These are phyloP conservation scores for Candida namnaoensis DNA, from an alignment of 805 yeast species.

Conservation along the genomic window DNA sequence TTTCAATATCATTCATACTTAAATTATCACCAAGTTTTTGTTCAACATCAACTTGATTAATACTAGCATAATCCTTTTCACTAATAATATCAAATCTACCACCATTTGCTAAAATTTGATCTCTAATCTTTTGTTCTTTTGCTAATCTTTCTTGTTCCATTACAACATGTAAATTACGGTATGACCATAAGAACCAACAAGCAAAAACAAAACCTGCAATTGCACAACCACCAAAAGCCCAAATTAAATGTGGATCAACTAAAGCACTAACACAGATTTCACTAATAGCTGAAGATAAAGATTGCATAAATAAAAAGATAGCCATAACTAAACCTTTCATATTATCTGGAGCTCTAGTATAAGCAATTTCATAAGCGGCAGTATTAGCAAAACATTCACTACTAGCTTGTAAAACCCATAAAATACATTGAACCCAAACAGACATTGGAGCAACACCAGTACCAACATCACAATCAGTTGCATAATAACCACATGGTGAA, in stretches of 20 bases:
- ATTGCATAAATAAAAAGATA: constrained; percentile 57
- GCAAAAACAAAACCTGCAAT: constrained; percentile 54
- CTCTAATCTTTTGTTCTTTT: constrained; percentile 10
- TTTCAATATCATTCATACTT: too few relatives aligned
- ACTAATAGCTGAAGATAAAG: constrained; percentile 73
- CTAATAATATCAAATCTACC: neutral
- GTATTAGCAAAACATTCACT: constrained; percentile 75
- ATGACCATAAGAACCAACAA: constrained; percentile 34
- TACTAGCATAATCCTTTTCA: neutral
- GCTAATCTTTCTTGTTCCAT: constrained; percentile 13
- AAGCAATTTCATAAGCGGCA: constrained; percentile 80
- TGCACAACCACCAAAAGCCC: constrained; percentile 62
- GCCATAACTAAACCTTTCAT: constrained; percentile 38
- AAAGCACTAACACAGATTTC: constrained; percentile 63
- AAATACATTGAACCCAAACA: constrained; percentile 58
- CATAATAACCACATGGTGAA: constrained; percentile 67
- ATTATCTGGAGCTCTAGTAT: constrained; percentile 68
- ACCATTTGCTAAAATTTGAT: neutral
- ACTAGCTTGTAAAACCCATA: constrained; percentile 63
- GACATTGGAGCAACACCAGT: constrained; percentile 32
- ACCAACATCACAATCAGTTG: constrained; percentile 38
- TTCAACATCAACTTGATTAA: too few relatives aligned
- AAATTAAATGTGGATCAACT: constrained; percentile 58
- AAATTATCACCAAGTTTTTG: too few relatives aligned
- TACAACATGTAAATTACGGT: constrained; percentile 11